Base-by-base conservation (phyloP, 768 basidiomycete species). In the Gymnopilus junonius region DNA sequence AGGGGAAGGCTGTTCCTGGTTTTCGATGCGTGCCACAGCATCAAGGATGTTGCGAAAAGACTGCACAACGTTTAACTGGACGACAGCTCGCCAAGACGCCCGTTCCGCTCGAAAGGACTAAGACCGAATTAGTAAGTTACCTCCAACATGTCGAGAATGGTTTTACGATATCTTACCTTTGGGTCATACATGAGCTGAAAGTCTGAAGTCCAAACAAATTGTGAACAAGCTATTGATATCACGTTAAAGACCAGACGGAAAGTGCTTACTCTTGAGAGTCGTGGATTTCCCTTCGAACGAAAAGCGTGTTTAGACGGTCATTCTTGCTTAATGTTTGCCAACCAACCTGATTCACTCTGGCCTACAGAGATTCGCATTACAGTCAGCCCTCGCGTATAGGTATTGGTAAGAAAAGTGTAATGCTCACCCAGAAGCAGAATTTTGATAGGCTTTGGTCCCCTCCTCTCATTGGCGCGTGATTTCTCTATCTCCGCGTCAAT, bases 311-410 rank as follows among this genome's bases (percentile, higher is more conserved):
- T 5, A 63, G 32, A 56, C 6, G 59, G 50, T 17, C 48, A 58
- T 11, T n/a, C 11, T 23, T 27, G n/a, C 1, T 27, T 6, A 59
- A 27, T 40, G 59, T n/a, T 8, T 1, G 31, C 34, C 1, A 35
- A 71, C 83, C 58, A 75, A 92, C 91, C 91, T 60, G 89, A 92
- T 81, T 93, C 91, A 71, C 89, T 91, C 77, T 93, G 92, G 21
- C 92, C 92, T 88, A 21, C 5, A 35, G 8, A 51, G 1, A 11
- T 25, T 48, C 31, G 21, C 37, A 14, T 29, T 12, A 12, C 23
- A n/a, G 35, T 55, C 29, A 58, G 46, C 23, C 23, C 15, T 37
- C 27, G 20, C 8, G 43, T 55, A 21, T 4, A 10, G 32, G 1
- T 17, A 51, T 32, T 23, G 3, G 14, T n/a, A 51, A 48, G 25